Conservation (phyloP, 129 eudicot genomes). For the Mikania micrantha region DNA sequence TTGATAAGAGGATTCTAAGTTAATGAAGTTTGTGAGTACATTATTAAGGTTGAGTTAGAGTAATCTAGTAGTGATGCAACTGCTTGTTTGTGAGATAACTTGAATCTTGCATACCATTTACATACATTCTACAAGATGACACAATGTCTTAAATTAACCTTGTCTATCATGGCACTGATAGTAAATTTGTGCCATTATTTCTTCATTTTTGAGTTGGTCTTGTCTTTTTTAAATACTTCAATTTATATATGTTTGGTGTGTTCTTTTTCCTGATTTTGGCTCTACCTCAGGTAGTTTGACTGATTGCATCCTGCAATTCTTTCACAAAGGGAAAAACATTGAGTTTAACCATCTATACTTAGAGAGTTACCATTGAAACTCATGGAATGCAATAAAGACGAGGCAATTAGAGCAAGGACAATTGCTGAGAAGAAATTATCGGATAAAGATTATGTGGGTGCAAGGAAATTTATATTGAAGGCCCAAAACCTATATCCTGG, state of each 20-base stretch:
- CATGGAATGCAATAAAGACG: slow-evolving; percentile 98
- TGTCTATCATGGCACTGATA: not conserved
- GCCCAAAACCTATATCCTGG: slow-evolving; percentile 63
- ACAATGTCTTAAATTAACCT: not conserved
- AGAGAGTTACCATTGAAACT: slow-evolving; percentile 19
- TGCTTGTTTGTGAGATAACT: slow-evolving; percentile 5
- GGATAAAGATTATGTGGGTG: slow-evolving; percentile 59
- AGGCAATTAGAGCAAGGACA: slow-evolving; percentile 66
- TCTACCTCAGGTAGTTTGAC: slow-evolving; percentile 31
- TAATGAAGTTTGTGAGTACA: not conserved
- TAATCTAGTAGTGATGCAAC: not conserved
- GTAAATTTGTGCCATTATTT: not conserved
- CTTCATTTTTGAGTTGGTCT: not conserved
- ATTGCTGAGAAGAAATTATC: slow-evolving; percentile 69
- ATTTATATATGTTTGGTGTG: not conserved
- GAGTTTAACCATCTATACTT: slow-evolving; percentile 9
- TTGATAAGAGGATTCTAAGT: not conserved
- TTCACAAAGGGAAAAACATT: slow-evolving; percentile 16
- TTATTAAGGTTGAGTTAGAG: slow-evolving; percentile 1
- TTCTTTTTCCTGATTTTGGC: not conserved
- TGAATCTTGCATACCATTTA: slow-evolving; percentile 8
- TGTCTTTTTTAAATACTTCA: not conserved
- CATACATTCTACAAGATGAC: not conserved
- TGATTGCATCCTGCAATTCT: slow-evolving; percentile 1
- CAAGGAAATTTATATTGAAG: slow-evolving; percentile 64